A percentile compares a stretch with the other conserved stretches of the same genome.
Evolutionary conservation across 179 eudicot species (phyloP).

Genomic region (Patellifolia procumbens): DNA sequence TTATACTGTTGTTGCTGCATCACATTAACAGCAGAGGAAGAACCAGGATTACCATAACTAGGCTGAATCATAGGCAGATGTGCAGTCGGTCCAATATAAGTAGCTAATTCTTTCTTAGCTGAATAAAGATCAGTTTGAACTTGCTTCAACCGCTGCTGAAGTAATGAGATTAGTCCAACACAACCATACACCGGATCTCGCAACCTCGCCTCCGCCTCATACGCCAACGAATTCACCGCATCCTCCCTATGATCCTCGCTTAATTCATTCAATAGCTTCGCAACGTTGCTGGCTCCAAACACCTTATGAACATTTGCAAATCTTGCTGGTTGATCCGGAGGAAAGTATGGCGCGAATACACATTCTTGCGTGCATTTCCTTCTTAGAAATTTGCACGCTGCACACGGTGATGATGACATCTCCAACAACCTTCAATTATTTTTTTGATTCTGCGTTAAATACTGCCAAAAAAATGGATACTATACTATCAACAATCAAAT

Average conservation of each 20-base stretch:
- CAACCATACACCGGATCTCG: constrained; percentile 87
- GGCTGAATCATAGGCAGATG: constrained; percentile 49
- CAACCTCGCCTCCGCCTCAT: constrained; percentile 75
- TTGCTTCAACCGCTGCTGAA: constrained; percentile 62
- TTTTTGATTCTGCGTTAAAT: not conserved
- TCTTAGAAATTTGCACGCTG: constrained; percentile 80
- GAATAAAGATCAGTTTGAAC: constrained; percentile 43
- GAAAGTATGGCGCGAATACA: constrained; percentile 87
- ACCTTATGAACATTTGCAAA: constrained; percentile 84
- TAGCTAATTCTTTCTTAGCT: constrained; percentile 64
- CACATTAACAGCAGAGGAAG: constrained; percentile 6
- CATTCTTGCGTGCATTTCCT: constrained; percentile 86
- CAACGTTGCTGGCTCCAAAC: constrained; percentile 85
- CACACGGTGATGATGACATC: constrained; percentile 86
- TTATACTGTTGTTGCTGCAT: constrained; percentile 35
- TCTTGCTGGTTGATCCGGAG: constrained; percentile 79
- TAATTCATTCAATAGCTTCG: constrained; percentile 70
- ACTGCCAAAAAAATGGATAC: not conserved
- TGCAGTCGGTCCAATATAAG: constrained; percentile 62
- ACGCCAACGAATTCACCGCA: constrained; percentile 78
- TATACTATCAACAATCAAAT: constrained; percentile 2
- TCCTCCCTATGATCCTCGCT: constrained; percentile 61
- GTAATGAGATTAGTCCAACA: constrained; percentile 64
- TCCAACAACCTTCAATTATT: not conserved
- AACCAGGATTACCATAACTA: not conserved